Evolutionary conservation across 106 monocot species (phyloP), one percentile per base, ranked within the genome.

Genomic region (Dendrobium catenatum): DNA sequence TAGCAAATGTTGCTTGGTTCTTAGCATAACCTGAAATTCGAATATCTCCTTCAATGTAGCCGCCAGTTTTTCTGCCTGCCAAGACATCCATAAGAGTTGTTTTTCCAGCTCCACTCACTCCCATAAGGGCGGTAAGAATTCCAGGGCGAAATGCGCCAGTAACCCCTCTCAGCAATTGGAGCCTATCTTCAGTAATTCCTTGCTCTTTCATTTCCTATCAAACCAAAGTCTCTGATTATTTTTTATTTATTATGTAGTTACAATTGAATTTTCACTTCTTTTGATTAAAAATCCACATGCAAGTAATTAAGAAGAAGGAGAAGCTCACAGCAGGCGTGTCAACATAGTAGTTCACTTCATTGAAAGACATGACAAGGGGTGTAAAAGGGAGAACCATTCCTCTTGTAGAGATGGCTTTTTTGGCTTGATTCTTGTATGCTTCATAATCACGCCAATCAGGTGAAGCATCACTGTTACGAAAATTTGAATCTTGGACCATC

Each of bases 61-160:
- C 93, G 13, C 90, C 84, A 5, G 93, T 93, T 42, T 93, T 90
- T 78, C 93, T 87, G 9, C 93, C 93, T 67, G 93, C 88, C 82
- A 93, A 79, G 56, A 90, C 93, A 81, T 90, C 93, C 93, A 93
- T 90, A 20, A 93, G 93, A 9, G 93, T 93, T 8, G 93, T 93
- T 79, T 93, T 93, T 79, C 93, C 93, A n/a, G 93, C 90, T 3
- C 93, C 93, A 81, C 93, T 93, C 22, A 90, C 88, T 7, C 93
- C 93, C 90, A 93, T 90, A 5, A 93, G 87, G 2, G 93, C 93
- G 19, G 93, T 90, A 27, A 93, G 84, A 75, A 93, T 83, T 6
- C 93, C 93, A 4, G 93, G 93, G n/a, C 85, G 76, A 79, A 93
- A 93, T 55, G 93, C 88, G 9, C 93, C 90, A 13, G 88, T 88